Base-by-base conservation (phyloP, 2,329 filamentous ascomycete genomes). In the Scedosporium aurantiacum region DNA sequence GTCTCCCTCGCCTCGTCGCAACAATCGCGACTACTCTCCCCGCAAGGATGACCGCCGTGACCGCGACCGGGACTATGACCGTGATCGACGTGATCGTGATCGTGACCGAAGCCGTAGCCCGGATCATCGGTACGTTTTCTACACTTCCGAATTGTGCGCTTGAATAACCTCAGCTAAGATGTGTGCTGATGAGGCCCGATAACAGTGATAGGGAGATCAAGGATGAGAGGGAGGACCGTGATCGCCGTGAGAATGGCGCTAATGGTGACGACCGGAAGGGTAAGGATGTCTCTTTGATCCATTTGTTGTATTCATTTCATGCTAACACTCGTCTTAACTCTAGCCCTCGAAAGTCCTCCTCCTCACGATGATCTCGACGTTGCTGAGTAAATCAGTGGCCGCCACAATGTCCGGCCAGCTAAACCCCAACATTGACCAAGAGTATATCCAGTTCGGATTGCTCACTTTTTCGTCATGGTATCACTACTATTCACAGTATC, bases 281-380 rank as follows among this genome's bases (percentile, higher is more conserved):
- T 61, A 61, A 25, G 59, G 12, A 45, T 6, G 6, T 28, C 16
- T 7, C 77, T 75, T 67, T 73, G 18, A 25, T 37, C 60, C 58
- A 57, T 60, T 60, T 54, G 50, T 63, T 43, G 65, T 64, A 58
- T 66, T 45, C 68, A 61, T 60, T 10, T 37, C 25, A 57, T 55
- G 27, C 58, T 55, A 50, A 57, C 40, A 47, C 2, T n/a, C 1
- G 37, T n/a, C 23, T 7, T 2, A 28, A 5, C 1, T 57, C 41
- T 64, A 80, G 79, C 83, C 71, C 78, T 88, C 69, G 91, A 95
- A 67, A 90, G 89, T 69, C 88, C 90, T 67, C 85, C 90, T 65
- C 87, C 90, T 65, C 91, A 96, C 71, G 94, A 99, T 74, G 94
- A 99, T 72, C 84, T 97, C 72, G 94, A 99, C 74, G 92, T 94